Conservation (phyloP, 768 basidiomycete genomes). For the Ramaria sp. region DNA sequence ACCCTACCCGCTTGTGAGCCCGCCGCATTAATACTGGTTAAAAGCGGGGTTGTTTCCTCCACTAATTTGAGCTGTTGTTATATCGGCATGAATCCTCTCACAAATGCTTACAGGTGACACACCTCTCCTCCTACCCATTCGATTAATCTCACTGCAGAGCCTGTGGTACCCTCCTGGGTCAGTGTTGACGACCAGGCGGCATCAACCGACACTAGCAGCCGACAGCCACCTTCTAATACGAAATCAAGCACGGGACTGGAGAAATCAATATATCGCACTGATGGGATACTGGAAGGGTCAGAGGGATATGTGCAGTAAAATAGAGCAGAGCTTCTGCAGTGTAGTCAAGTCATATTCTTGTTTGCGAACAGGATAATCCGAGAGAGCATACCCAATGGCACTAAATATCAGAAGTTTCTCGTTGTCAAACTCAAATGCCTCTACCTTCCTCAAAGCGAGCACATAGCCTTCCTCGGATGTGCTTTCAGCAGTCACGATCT, state of each 20-base stretch:
- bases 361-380: neutral
- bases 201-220: constrained; percentile 38
- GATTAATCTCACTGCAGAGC: constrained; percentile 12
- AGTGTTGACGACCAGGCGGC: constrained; percentile 22
- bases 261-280: constrained; percentile 36
- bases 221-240: constrained; percentile 20
- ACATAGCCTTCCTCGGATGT: constrained; percentile 16
- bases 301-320: constrained; percentile 36
- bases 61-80: constrained; percentile 20
- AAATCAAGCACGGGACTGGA: constrained; percentile 53
- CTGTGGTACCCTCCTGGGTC: constrained; percentile 6
- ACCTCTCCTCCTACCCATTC: constrained; percentile 18
- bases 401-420: constrained; percentile 47
- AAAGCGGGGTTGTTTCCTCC: constrained; percentile 32
- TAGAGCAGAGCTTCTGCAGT: constrained; percentile 51
- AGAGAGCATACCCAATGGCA: constrained; percentile 52
- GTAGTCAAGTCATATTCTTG: neutral
- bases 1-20: neutral
- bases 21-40: constrained; percentile 1
- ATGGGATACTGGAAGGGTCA: constrained; percentile 13
- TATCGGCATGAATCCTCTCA: neutral
- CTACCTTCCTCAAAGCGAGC: constrained; percentile 49
- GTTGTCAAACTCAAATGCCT: constrained; percentile 28
- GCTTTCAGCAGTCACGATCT: constrained; percentile 7
- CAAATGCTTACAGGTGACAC: constrained; percentile 9